These are phyloP conservation scores for Ogataea haglerorum DNA, from an alignment of 805 yeast genomes.

Conservation along the genomic window DNA sequence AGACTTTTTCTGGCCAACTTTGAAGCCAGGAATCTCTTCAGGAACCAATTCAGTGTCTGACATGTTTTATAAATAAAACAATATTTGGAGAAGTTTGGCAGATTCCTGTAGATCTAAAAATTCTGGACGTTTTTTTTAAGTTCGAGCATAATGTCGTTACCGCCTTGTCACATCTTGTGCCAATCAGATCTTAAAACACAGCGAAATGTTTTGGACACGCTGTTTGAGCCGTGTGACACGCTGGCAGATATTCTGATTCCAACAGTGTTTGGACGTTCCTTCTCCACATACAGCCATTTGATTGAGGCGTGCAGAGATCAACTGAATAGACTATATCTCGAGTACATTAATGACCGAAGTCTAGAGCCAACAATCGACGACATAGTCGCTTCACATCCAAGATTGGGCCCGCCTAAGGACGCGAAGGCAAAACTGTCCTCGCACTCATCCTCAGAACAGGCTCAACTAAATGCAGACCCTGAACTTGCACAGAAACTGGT, in stretches of 20 bases:
- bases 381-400: slow-evolving; percentile 88
- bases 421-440: slow-evolving; percentile 44
- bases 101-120: background rate
- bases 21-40: slow-evolving; percentile 62
- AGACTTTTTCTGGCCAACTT: slow-evolving; percentile 67
- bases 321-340: slow-evolving; percentile 1
- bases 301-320: slow-evolving; percentile 18
- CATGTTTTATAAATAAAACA: slow-evolving; percentile 9
- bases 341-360: slow-evolving; percentile 1
- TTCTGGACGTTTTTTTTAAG: background rate
- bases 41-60: slow-evolving; percentile 55
- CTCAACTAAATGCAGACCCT: slow-evolving; percentile 49
- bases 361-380: slow-evolving; percentile 25
- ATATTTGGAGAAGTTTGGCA: background rate
- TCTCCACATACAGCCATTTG: slow-evolving; percentile 29
- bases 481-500: slow-evolving; percentile 50
- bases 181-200: slow-evolving; percentile 28
- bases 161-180: slow-evolving; percentile 28
- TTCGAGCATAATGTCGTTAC: slow-evolving; percentile 18
- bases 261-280: slow-evolving; percentile 20
- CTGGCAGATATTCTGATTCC: slow-evolving; percentile 36
- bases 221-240: slow-evolving; percentile 65
- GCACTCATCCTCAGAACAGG: slow-evolving; percentile 73
- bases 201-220: slow-evolving; percentile 43
- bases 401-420: slow-evolving; percentile 64